Evolutionary conservation across 1,139 yeast genomes (phyloP), one percentile per base, ranked within the genome.

Genomic region (Zygoascus hellenicus): DNA sequence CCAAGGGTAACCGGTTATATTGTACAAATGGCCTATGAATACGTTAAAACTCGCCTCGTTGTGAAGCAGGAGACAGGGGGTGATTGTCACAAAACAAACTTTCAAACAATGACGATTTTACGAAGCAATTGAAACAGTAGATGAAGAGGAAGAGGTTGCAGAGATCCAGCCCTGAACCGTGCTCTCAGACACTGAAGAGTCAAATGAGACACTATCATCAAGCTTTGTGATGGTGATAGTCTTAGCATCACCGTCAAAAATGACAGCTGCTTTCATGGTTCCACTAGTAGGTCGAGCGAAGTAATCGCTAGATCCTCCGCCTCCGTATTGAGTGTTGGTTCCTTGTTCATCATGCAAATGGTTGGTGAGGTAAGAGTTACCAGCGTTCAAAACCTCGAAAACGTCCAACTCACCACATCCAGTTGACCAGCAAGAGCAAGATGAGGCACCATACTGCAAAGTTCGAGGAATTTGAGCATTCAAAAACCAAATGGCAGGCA

Each of bases 391-490:
- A 58, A 87, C 78, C 74, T 92, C 98, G 60, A 90, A 90, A 53
- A 88, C 72, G 67, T 92, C 98, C 57, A 90, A 75, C 72, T 92
- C 98, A 67, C 97, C 97, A 71, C 98, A 92, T 45, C 97, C 97
- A 36, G 95, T 78, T 56, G 80, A 66, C 98, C 98, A 92, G 76
- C 97, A 92, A 26, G 97, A 88, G 73, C 97, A 85, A 10, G 73
- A 69, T 49, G 81, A 69, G 49, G 72, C 74, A 63, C 94, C 94
- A 63, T 90, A 92, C 71, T 92, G 97, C 52, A 85, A 68, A 48
- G 96, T 90, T 72, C 97, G 81, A 62, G 97, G 96, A 59, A 90
- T 86, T 68, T 86, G 83, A 39, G 97, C 96, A 63, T 90, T 90
- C 64, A 90, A 78, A 62, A 90, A 73, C 98, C 97, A 90, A 61